Evolutionary conservation across 2,329 filamentous ascomycete genomes (phyloP), one percentile per base, ranked within the genome.

Genomic region (Westerdykella aurantiaca): DNA sequence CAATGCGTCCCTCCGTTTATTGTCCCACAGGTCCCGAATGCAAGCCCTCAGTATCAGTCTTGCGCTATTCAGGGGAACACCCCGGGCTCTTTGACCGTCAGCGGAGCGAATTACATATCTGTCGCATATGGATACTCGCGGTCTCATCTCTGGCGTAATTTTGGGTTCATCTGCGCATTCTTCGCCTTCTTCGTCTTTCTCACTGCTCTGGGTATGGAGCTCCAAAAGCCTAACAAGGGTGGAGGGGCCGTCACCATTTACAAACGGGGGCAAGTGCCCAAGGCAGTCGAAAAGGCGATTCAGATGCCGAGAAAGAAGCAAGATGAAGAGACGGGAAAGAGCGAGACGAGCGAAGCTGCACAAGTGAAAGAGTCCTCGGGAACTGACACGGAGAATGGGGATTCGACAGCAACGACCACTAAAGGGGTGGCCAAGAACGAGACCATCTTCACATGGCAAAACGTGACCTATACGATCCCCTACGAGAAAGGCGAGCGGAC

Each of bases 391-490:
- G 46, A 60, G 33, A 51, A 53, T 10, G 53, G 57, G 9, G 37
- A 59, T 68, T 2, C 4, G 18, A 21, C 18, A 3, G 18, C 18
- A 21, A 41, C 66, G 57, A 52, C 55, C 0, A 62, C 73, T 35
- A 65, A 74, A 29, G 72, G 72, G 2, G 75, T 85, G 12, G 78
- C 78, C 1, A 79, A 78, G 56, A 83, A 83, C 47, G 80, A 84
- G 39, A 64, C 67, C 3, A 63, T 72, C 33, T 71, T 95, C 47
- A 95, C 89, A 0, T 95, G 88, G 85, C 86, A 91, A 62, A 75
- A 86, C 51, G 80, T 96, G 47, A 87, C 83, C 59, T 95, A 95
- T 62, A 85, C 79, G 0, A 84, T 89, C 46, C 69, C 71, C 10
- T 72, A 71, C 22, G 60, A 72, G 17, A 64, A 65, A 31, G 68